Percentiles rank a stretch among this genome's conserved stretches.
phyloP scores from a whole-genome alignment of 176 grass and related monocot genomes.

The Bonia amplexicaulis region DNA sequence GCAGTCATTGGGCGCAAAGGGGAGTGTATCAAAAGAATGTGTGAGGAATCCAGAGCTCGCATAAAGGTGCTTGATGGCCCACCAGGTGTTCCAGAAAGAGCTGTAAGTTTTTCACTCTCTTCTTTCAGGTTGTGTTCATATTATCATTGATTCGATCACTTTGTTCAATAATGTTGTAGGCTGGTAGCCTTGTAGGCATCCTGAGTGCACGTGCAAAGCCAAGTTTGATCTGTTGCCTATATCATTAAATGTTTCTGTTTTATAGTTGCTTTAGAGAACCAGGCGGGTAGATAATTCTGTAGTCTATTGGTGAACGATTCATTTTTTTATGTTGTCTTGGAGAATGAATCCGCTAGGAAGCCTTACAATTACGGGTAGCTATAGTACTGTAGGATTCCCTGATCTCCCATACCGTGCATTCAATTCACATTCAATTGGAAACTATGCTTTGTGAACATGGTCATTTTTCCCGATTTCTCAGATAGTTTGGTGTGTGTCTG shows the following conservation, averaged over 20 bases:
- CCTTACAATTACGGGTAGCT: neutral
- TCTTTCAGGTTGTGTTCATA: neutral
- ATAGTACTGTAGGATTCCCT: neutral
- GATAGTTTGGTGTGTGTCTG: neutral
- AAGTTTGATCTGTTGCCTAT: neutral
- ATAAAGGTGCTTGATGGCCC: constrained; percentile 94
- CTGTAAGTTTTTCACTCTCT: constrained; percentile 47
- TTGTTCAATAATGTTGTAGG: neutral
- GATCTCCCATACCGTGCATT: neutral
- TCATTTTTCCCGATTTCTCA: neutral
- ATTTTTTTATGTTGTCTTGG: constrained; percentile 1
- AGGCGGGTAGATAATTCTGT: neutral
- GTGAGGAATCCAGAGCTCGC: constrained; percentile 87
- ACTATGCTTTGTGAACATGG: neutral
- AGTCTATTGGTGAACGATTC: neutral
- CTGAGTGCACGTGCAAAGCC: neutral
- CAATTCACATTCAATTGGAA: neutral
- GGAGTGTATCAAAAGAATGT: constrained; percentile 92
- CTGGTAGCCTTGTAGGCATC: neutral
- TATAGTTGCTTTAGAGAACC: neutral
- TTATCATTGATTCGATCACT: neutral
- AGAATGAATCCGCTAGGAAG: neutral
- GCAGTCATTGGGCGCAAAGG: constrained; percentile 93
- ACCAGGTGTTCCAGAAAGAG: constrained; percentile 76
- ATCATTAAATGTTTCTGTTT: neutral